These are phyloP conservation scores for Claviceps citrina DNA, from an alignment of 2,329 filamentous ascomycete genomes.

Conservation along the genomic window DNA sequence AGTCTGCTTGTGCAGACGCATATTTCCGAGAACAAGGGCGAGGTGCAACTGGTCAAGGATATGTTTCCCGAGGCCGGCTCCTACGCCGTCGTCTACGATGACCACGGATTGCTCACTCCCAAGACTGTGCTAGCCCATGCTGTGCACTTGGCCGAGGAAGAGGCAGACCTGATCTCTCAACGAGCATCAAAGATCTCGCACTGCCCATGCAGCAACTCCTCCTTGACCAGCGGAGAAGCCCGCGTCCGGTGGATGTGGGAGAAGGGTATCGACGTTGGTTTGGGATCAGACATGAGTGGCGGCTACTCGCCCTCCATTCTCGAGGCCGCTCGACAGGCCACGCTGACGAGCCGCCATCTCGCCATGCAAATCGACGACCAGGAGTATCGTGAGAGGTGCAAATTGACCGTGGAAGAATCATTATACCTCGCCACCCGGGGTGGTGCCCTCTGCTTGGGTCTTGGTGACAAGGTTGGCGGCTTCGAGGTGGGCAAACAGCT, in stretches of 20 bases:
- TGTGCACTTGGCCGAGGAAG: conserved; percentile 55
- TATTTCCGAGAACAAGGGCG: conserved; percentile 65
- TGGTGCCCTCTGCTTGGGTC: conserved; percentile 65
- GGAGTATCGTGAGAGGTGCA: conserved; percentile 33
- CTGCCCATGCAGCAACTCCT: conserved; percentile 76
- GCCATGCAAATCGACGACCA: conserved; percentile 33
- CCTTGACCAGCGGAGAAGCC: conserved; percentile 65
- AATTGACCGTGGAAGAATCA: conserved; percentile 72
- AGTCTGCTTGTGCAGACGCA: conserved; percentile 71
- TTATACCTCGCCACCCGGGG: conserved; percentile 79
- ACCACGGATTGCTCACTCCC: conserved; percentile 48
- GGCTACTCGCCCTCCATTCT: conserved; percentile 73
- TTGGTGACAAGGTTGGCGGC: conserved; percentile 55
- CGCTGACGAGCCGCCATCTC: conserved; percentile 60
- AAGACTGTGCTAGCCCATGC: conserved; percentile 76
- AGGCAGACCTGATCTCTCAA: conserved; percentile 47
- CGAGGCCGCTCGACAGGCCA: conserved; percentile 68
- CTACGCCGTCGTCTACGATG: conserved; percentile 72
- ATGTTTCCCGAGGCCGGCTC: conserved; percentile 49
- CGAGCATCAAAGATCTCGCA: conserved; percentile 58
- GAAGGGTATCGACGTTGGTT: conserved; percentile 59
- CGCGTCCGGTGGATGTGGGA: conserved; percentile 61
- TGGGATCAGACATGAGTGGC: conserved; percentile 84
- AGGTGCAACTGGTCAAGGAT: conserved; percentile 53
- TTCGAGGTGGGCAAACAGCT: conserved; percentile 81